Evolutionary conservation across 2,329 filamentous ascomycete species (phyloP).

Genomic region (Talaromyces sp.): DNA sequence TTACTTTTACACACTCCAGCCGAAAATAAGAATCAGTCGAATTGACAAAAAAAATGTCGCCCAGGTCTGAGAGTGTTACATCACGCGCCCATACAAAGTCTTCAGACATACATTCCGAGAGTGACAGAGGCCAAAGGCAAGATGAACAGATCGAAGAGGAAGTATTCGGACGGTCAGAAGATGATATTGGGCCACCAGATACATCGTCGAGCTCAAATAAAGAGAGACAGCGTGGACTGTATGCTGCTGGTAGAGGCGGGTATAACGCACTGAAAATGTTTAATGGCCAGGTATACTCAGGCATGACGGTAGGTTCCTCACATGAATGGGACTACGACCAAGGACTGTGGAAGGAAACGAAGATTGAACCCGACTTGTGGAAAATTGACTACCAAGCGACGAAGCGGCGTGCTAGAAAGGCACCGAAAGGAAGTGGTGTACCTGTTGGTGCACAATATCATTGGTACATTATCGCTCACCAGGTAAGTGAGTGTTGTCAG

Average conservation of each 20-base stretch:
- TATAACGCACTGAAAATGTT: conserved; percentile 31
- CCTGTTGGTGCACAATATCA: conserved; percentile 32
- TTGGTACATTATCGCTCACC: conserved; percentile 31
- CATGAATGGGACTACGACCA: conserved; percentile 35
- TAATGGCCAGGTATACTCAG: conserved; percentile 32
- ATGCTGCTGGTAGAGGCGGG: conserved; percentile 13
- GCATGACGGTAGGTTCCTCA: conserved; percentile 33
- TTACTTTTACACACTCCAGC: background rate
- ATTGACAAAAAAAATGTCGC: background rate
- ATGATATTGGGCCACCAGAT: background rate
- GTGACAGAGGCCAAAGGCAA: background rate
- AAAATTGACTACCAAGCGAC: conserved; percentile 28
- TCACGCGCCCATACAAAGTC: background rate
- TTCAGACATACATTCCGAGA: background rate
- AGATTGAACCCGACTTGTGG: conserved; percentile 33
- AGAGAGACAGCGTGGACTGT: background rate
- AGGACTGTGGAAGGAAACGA: conserved; percentile 33
- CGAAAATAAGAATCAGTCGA: background rate
- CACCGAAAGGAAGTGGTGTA: conserved; percentile 30
- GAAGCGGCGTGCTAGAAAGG: conserved; percentile 27
- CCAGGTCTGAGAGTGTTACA: background rate
- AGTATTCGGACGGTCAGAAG: background rate
- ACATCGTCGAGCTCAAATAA: background rate
- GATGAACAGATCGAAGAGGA: conserved; percentile 5
- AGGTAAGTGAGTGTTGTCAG: conserved; percentile 21